These are phyloP conservation scores for Tephrocybe sp. DNA, from an alignment of 768 basidiomycete genomes.

Conservation along the genomic window DNA sequence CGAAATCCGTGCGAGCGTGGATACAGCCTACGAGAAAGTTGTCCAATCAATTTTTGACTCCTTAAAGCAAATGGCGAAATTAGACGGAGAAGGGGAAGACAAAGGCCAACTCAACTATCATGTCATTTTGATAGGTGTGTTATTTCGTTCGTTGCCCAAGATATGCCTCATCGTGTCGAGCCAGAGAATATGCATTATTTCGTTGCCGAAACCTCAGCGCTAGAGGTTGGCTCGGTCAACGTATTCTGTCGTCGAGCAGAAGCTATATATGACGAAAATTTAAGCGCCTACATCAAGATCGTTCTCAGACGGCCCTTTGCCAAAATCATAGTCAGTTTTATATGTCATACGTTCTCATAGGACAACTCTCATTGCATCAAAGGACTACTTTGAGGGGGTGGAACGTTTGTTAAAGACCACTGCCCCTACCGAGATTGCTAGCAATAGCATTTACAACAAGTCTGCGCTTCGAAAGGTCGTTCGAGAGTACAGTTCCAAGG, in stretches of 20 bases:
- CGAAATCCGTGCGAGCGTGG: slow-evolving; percentile 74
- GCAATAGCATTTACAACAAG: slow-evolving; percentile 73
- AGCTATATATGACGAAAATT: slow-evolving; percentile 85
- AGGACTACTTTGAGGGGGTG: slow-evolving; percentile 92
- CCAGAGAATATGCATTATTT: slow-evolving; percentile 97
- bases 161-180: not conserved
- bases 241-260: slow-evolving; percentile 72
- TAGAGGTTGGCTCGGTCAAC: slow-evolving; percentile 62
- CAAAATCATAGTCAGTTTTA: slow-evolving; percentile 71
- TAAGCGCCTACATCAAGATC: slow-evolving; percentile 82
- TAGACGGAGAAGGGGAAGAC: slow-evolving; percentile 91
- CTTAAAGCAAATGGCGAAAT: slow-evolving; percentile 92
- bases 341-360: not conserved
- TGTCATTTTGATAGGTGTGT: slow-evolving; percentile 88
- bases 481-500: slow-evolving; percentile 85
- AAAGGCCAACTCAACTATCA: slow-evolving; percentile 97
- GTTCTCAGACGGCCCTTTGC: slow-evolving; percentile 84
- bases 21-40: slow-evolving; percentile 84
- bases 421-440: slow-evolving; percentile 70
- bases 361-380: slow-evolving; percentile 25
- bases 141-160: not conserved
- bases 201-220: slow-evolving; percentile 72
- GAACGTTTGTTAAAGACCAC: slow-evolving; percentile 84
- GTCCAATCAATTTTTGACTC: slow-evolving; percentile 90
- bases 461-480: slow-evolving; percentile 78